Percentiles rank a stretch among this genome's conserved stretches.
These are phyloP conservation scores for Maudiozyma serrabonitensis DNA, from an alignment of 805 yeast species.

Conservation along the genomic window DNA sequence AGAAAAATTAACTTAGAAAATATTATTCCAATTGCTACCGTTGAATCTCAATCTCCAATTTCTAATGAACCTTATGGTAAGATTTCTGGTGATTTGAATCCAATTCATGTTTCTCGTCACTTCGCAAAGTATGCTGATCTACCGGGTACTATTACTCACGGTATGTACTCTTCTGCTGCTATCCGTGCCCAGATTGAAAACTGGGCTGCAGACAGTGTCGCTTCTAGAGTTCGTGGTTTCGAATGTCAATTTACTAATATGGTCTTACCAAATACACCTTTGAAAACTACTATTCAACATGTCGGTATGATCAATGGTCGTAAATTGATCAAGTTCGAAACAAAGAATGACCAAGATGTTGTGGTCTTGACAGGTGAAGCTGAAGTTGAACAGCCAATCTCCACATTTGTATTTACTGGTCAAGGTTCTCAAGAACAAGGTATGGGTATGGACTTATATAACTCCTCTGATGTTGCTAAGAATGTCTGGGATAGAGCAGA, in stretches of 20 bases:
- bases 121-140: conserved; percentile 87
- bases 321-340: conserved; percentile 87
- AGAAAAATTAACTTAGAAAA: conserved; percentile 88
- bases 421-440: conserved; percentile 99
- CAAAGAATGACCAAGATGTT: conserved; percentile 73
- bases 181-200: conserved; percentile 92
- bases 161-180: conserved; percentile 96
- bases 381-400: conserved; percentile 95
- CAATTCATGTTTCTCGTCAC: conserved; percentile 93
- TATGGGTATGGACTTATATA: conserved; percentile 99
- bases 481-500: conserved; percentile 98
- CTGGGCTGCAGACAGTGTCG: conserved; percentile 97
- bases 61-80: conserved; percentile 94
- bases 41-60: conserved; percentile 70
- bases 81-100: conserved; percentile 97
- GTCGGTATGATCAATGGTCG: conserved; percentile 99
- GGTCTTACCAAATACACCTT: conserved; percentile 92
- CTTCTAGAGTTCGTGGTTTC: conserved; percentile 92
- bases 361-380: conserved; percentile 90
- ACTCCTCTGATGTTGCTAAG: conserved; percentile 81
- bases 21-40: conserved; percentile 70
- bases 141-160: conserved; percentile 98
- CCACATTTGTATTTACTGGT: conserved; percentile 96
- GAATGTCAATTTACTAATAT: conserved; percentile 85
- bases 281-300: conserved; percentile 83